phyloP scores from a whole-genome alignment of 345 rosid genomes.

The Brassica carinata region DNA sequence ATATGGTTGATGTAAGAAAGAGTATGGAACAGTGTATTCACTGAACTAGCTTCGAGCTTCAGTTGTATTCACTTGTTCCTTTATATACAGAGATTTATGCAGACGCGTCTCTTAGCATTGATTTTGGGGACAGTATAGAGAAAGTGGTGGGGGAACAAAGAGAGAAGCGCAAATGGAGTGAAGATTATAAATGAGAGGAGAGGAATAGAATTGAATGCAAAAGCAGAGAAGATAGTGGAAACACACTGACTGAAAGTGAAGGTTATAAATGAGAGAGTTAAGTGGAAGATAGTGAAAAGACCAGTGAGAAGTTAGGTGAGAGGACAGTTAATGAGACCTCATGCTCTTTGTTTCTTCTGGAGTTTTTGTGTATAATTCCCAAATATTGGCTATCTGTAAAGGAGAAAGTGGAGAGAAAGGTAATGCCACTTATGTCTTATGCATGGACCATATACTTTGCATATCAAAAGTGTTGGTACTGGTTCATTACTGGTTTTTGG shows the following conservation, averaged over 20 bases:
- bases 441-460: slow-evolving; percentile 25
- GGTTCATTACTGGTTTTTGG: not conserved
- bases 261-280: slow-evolving; percentile 29
- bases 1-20: slow-evolving; percentile 1
- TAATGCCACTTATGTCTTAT: slow-evolving; percentile 16
- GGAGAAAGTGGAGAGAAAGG: slow-evolving; percentile 24
- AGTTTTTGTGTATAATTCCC: slow-evolving; percentile 9
- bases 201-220: slow-evolving; percentile 27
- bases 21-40: not conserved
- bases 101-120: slow-evolving; percentile 23
- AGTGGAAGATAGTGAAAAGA: slow-evolving; percentile 30
- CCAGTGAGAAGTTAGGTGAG: slow-evolving; percentile 28
- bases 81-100: slow-evolving; percentile 13
- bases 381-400: slow-evolving; percentile 4
- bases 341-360: slow-evolving; percentile 22
- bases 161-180: slow-evolving; percentile 29
- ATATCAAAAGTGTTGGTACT: not conserved
- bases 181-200: slow-evolving; percentile 38
- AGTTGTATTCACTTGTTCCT: not conserved
- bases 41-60: slow-evolving; percentile 7
- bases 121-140: not conserved
- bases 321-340: slow-evolving; percentile 39
- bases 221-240: slow-evolving; percentile 32
- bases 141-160: slow-evolving; percentile 19
- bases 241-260: slow-evolving; percentile 32